These are phyloP conservation scores for Cladorrhinum sp. DNA, from an alignment of 2,329 filamentous ascomycete species.

Conservation along the genomic window DNA sequence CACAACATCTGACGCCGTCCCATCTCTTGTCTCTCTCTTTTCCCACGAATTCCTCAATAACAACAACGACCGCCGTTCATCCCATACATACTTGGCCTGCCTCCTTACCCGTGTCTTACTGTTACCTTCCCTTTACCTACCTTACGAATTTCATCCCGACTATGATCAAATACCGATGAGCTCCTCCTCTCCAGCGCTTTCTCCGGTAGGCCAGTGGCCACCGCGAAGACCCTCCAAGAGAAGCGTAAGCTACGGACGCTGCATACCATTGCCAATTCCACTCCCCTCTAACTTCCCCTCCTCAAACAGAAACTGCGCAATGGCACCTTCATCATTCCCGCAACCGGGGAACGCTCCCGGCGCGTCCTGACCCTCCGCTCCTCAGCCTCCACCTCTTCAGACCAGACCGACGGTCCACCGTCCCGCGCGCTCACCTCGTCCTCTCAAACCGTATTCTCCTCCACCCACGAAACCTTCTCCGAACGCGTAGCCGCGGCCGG, in stretches of 20 bases:
- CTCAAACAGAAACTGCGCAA: constrained; percentile 68
- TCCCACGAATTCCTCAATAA: not conserved
- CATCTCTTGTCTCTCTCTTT: no score
- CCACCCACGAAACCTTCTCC: constrained; percentile 34
- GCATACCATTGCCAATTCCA: not conserved
- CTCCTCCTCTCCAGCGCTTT: constrained; percentile 37
- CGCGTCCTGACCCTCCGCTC: constrained; percentile 73
- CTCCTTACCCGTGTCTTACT: no score
- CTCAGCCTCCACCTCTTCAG: not conserved
- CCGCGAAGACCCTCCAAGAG: constrained; percentile 45
- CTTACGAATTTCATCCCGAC: constrained; percentile 7
- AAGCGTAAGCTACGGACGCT: constrained; percentile 36
- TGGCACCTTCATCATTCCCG: constrained; percentile 81
- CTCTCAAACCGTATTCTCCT: constrained; percentile 29
- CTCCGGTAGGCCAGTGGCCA: constrained; percentile 39
- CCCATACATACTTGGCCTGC: no score
- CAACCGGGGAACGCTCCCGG: constrained; percentile 79
- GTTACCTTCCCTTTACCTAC: not conserved
- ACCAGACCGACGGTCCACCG: constrained; percentile 29
- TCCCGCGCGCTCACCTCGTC: constrained; percentile 33
- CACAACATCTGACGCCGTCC: no score
- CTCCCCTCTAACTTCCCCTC: not conserved
- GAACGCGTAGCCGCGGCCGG: constrained; percentile 36
- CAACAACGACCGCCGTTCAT: not conserved
- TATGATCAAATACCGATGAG: constrained; percentile 32